Percentiles rank a stretch among this genome's conserved stretches.
Conservation (phyloP, 371 early-diverging fungal genomes). For the Lichtheimia ramosa region DNA sequence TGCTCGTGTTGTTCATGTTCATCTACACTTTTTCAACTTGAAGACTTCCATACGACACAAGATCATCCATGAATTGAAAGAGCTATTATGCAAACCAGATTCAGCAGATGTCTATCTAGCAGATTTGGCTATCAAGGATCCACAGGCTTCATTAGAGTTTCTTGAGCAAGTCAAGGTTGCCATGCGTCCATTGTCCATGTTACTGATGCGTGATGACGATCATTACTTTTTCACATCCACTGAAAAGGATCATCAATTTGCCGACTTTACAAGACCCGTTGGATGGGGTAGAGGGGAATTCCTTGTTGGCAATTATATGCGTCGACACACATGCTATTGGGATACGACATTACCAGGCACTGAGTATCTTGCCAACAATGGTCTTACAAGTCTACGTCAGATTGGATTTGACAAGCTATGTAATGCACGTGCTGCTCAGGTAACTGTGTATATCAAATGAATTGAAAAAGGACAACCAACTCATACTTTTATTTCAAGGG, state of each 20-base stretch:
- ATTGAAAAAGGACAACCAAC: no score
- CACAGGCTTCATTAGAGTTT: not conserved
- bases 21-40: conserved; percentile 53
- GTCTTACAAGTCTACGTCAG: conserved; percentile 48
- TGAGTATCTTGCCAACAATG: conserved; percentile 31
- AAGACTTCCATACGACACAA: conserved; percentile 21
- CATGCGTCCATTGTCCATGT: conserved; percentile 39
- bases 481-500: conserved; percentile 16
- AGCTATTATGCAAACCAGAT: not conserved
- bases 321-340: conserved; percentile 67
- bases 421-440: conserved; percentile 59
- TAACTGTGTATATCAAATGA: conserved; percentile 1
- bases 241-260: conserved; percentile 5
- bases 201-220: conserved; percentile 48
- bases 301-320: conserved; percentile 59
- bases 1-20: conserved; percentile 20
- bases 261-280: not conserved
- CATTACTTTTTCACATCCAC: conserved; percentile 19
- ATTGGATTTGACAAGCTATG: conserved; percentile 68
- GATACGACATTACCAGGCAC: conserved; percentile 48
- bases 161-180: not conserved
- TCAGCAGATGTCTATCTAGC: not conserved
- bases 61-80: conserved; percentile 32
- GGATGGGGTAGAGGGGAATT: conserved; percentile 26
- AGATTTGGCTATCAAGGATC: not conserved